Conservation (phyloP, 768 basidiomycete genomes). For the Lactarius evosmus region DNA sequence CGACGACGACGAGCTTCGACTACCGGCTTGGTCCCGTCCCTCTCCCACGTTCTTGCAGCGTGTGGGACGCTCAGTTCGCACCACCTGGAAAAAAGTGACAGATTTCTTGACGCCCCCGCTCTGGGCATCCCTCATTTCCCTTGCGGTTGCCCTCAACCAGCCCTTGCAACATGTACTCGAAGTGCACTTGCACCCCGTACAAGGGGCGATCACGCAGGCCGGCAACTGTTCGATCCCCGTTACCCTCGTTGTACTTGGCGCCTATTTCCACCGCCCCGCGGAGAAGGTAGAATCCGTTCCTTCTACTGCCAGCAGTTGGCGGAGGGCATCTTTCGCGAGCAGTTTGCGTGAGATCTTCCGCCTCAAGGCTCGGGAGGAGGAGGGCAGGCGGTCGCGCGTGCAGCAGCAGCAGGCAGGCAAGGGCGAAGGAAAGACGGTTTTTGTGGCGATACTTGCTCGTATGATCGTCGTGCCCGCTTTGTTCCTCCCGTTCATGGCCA, state of each 20-base stretch:
- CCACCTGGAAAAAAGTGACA: constrained; percentile 45
- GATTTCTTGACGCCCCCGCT: constrained; percentile 89
- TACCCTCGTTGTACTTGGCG: constrained; percentile 88
- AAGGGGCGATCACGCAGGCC: constrained; percentile 60
- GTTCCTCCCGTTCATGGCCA: constrained; percentile 71
- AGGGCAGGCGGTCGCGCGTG: constrained; percentile 15
- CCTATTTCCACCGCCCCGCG: constrained; percentile 71
- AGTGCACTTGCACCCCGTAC: constrained; percentile 59
- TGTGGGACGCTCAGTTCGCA: constrained; percentile 30
- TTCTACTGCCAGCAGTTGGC: constrained; percentile 21
- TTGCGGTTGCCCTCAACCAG: constrained; percentile 72
- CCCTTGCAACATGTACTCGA: constrained; percentile 73
- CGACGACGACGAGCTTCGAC: constrained; percentile 30
- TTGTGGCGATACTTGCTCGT: constrained; percentile 76
- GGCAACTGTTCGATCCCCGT: constrained; percentile 84
- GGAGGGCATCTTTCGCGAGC: constrained; percentile 38
- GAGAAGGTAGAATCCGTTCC: constrained; percentile 9
- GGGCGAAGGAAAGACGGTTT: constrained; percentile 80
- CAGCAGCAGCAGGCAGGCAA: constrained; percentile 31
- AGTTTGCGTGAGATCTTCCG: constrained; percentile 45
- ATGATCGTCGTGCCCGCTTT: constrained; percentile 85
- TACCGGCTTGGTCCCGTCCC: constrained; percentile 28
- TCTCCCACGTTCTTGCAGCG: constrained; percentile 34
- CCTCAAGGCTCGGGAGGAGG: constrained; percentile 29
- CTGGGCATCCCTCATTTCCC: constrained; percentile 70